Evolutionary conservation across 2,329 filamentous ascomycete species (phyloP), one percentile per base, ranked within the genome.

Genomic region (Aphanoascus verrucosus): DNA sequence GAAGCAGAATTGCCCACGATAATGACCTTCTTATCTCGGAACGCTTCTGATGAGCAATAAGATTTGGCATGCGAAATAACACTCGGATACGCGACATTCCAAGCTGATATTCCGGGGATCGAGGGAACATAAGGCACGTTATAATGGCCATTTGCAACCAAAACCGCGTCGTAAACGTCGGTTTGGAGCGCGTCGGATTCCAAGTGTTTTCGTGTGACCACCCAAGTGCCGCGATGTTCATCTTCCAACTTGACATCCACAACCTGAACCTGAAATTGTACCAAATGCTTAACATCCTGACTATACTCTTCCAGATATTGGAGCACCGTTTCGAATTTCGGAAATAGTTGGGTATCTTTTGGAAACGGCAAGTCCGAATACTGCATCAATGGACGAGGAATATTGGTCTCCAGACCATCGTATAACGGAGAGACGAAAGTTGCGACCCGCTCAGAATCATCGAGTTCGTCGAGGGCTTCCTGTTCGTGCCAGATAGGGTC

Each of bases 1-100:
- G 88, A 94, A 0, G 89, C 85, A 0, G 85, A 85, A 62, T 88
- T 93, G 8, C 91, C 91, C 0, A 96, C 82, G 0, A 96, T 77
- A 4, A 96, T 68, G 9, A 93, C 86, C 67, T 87, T 94, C 66
- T 86, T 85, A 51, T 73, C 76, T 0, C 65, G 64, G 62, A 84
- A 95, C 0, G 72, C 63, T 15, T 80, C 76, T 0, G 86, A 78
- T 0, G 69, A 76, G 40, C 89, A 82, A 64, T 89, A 97, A 54
- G 82, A 81, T 66, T 93, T 95, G 1, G 89, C 88, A 67, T 93
- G 87, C 1, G 75, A 77, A 42, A 91, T 80, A 2, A 77, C 64
- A 0, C 74, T 76, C 0, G 84, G 83, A 55, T 86, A 78, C 0
- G 72, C 66, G 23, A 69, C 60, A 57, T 83, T 74, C 68, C 86